phyloP scores from a whole-genome alignment of 2,329 filamentous ascomycete species.

The Neurospora sp. region DNA sequence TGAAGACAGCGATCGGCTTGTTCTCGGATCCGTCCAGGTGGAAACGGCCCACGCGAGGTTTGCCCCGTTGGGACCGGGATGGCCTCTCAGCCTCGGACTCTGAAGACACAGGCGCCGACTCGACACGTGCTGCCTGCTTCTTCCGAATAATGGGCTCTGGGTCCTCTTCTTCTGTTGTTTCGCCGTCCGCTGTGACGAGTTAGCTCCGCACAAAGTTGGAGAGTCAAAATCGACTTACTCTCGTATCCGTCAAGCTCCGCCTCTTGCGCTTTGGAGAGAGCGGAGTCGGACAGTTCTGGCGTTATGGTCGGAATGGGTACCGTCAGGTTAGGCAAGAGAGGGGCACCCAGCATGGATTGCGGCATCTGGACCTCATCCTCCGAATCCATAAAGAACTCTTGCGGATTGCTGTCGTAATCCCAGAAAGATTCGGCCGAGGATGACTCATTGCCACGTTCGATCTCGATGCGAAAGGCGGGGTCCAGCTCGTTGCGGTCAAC shows the following conservation, averaged over 20 bases:
- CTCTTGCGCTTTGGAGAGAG: constrained; percentile 17
- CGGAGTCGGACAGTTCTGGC: not conserved
- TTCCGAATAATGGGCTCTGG: constrained; percentile 41
- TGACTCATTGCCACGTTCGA: constrained; percentile 57
- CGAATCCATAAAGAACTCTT: constrained; percentile 29
- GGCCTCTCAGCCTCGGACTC: constrained; percentile 42
- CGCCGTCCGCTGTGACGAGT: constrained; percentile 43
- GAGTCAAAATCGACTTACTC: constrained; percentile 35
- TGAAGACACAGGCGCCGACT: constrained; percentile 29
- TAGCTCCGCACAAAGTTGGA: constrained; percentile 24
- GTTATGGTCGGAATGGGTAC: not conserved
- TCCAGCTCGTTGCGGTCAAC: constrained; percentile 65
- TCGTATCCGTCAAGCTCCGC: constrained; percentile 48
- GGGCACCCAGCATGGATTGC: constrained; percentile 23
- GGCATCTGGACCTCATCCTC: constrained; percentile 33
- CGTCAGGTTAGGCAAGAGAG: not conserved
- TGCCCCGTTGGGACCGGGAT: constrained; percentile 32
- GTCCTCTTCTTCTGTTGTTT: constrained; percentile 52
- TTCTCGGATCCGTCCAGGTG: constrained; percentile 43
- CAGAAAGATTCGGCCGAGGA: constrained; percentile 52
- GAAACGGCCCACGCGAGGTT: constrained; percentile 45
- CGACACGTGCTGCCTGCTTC: constrained; percentile 28
- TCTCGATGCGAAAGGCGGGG: constrained; percentile 61
- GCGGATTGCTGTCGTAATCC: constrained; percentile 44
- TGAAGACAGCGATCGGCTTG: constrained; percentile 50